These are phyloP conservation scores for Dactylonectria estremocensis DNA, from an alignment of 2,329 filamentous ascomycete genomes.

Conservation along the genomic window DNA sequence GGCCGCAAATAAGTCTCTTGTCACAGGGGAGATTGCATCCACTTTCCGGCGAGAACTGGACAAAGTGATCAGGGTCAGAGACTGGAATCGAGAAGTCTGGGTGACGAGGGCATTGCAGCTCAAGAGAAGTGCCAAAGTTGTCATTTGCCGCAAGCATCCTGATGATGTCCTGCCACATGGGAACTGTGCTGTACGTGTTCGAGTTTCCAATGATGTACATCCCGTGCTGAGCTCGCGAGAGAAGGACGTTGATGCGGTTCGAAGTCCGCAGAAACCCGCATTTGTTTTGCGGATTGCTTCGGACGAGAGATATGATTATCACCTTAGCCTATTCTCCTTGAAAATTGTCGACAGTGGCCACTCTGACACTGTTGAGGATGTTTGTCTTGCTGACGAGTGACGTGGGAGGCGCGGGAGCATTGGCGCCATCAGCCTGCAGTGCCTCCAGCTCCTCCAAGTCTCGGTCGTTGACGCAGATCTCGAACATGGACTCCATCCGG, in stretches of 20 bases:
- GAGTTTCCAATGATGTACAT: conserved; percentile 27
- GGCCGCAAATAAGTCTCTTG: conserved; percentile 64
- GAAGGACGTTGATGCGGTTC: conserved; percentile 68
- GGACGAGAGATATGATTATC: conserved; percentile 78
- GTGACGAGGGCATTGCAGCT: conserved; percentile 75
- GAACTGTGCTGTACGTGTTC: conserved; percentile 17
- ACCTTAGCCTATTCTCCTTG: conserved; percentile 84
- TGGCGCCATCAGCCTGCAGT: background rate
- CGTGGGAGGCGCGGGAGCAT: background rate
- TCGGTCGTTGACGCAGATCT: conserved; percentile 75
- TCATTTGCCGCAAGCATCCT: conserved; percentile 61
- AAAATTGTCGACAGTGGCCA: conserved; percentile 82
- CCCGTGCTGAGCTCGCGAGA: conserved; percentile 20
- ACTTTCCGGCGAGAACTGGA: conserved; percentile 70
- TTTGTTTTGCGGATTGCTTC: conserved; percentile 73
- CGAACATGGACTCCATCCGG: conserved; percentile 63
- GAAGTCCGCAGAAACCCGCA: conserved; percentile 77
- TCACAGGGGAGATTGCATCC: conserved; percentile 71
- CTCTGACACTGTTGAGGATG: conserved; percentile 64
- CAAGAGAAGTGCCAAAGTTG: conserved; percentile 66
- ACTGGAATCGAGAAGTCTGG: conserved; percentile 65
- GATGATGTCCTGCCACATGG: conserved; percentile 48
- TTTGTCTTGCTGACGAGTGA: conserved; percentile 47
- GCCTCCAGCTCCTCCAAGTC: conserved; percentile 68
- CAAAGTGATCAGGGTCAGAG: conserved; percentile 71